phyloP scores from a whole-genome alignment of 306 rosid genomes.

The Pachyrhizus erosus region DNA sequence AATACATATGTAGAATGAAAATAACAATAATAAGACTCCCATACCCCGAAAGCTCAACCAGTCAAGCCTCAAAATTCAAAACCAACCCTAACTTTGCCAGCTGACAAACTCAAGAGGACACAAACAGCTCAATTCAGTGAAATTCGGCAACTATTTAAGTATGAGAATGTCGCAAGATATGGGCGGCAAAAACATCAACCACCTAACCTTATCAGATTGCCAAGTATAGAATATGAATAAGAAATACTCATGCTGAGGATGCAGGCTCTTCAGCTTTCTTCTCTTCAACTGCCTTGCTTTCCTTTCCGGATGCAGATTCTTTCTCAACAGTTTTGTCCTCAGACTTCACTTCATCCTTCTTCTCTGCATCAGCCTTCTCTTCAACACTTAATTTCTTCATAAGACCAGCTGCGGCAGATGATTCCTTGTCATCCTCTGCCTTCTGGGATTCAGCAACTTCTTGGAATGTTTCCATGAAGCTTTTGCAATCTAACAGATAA shows the following conservation, averaged over 20 bases:
- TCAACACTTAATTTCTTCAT: slow-evolving; percentile 79
- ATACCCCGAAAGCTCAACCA: slow-evolving; percentile 55
- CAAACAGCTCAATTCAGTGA: slow-evolving; percentile 52
- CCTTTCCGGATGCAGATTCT: slow-evolving; percentile 46
- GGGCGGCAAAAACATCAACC: slow-evolving; percentile 53
- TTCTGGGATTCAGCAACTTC: slow-evolving; percentile 91
- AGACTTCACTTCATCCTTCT: slow-evolving; percentile 50
- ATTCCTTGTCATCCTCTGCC: slow-evolving; percentile 64
- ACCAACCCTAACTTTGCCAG: slow-evolving; percentile 54
- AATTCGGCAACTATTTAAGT: slow-evolving; percentile 51
- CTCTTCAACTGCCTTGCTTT: slow-evolving; percentile 50
- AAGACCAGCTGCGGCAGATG: slow-evolving; percentile 75
- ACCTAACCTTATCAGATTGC: slow-evolving; percentile 54
- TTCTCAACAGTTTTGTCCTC: slow-evolving; percentile 52
- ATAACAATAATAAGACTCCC: slow-evolving; percentile 47
- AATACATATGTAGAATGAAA: slow-evolving; percentile 48
- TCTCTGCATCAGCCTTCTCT: slow-evolving; percentile 55
- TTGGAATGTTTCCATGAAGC: slow-evolving; percentile 87
- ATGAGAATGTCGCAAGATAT: slow-evolving; percentile 46
- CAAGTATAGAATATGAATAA: slow-evolving; percentile 41
- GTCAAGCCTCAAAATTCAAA: slow-evolving; percentile 53
- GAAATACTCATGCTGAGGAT: slow-evolving; percentile 58
- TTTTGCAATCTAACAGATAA: slow-evolving; percentile 67
- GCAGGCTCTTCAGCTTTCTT: slow-evolving; percentile 66
- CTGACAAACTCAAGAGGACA: slow-evolving; percentile 52